Evolutionary conservation across 2,329 filamentous ascomycete genomes (phyloP).

Genomic region (Microdochium bolleyi): DNA sequence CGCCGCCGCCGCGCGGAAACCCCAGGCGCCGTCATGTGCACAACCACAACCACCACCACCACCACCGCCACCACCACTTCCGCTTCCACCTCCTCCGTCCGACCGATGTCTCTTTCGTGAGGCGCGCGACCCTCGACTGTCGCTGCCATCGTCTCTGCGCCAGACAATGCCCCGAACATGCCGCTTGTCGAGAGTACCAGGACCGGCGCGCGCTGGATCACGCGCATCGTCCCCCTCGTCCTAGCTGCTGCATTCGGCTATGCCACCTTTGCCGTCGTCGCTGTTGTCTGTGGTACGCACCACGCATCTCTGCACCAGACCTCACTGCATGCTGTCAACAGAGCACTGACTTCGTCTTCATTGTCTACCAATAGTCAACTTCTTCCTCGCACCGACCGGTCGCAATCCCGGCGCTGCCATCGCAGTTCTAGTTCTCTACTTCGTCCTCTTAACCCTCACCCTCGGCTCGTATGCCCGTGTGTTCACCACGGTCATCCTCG

Average conservation of each 20-base stretch:
- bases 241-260: constrained; percentile 60
- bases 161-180: constrained; percentile 18
- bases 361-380: constrained; percentile 36
- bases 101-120: no score
- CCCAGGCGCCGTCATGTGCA: no score
- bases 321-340: not conserved
- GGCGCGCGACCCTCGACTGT: not conserved
- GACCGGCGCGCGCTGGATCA: constrained; percentile 47
- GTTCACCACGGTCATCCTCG: constrained; percentile 55
- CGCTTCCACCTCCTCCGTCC: no score
- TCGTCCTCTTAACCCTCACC: constrained; percentile 61
- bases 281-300: constrained; percentile 57
- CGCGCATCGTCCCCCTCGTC: constrained; percentile 61
- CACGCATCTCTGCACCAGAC: constrained; percentile 1
- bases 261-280: constrained; percentile 63
- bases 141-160: not conserved
- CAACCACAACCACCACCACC: no score
- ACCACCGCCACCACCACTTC: no score
- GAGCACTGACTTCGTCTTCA: not conserved
- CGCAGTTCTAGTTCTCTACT: constrained; percentile 65
- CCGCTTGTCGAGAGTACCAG: constrained; percentile 23
- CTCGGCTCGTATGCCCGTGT: constrained; percentile 63
- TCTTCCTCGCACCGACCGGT: not conserved
- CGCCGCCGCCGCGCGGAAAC: no score
- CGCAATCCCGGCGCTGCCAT: constrained; percentile 50